Conservation (phyloP, 441 rosid species). For the Euphorbia celastroides region DNA sequence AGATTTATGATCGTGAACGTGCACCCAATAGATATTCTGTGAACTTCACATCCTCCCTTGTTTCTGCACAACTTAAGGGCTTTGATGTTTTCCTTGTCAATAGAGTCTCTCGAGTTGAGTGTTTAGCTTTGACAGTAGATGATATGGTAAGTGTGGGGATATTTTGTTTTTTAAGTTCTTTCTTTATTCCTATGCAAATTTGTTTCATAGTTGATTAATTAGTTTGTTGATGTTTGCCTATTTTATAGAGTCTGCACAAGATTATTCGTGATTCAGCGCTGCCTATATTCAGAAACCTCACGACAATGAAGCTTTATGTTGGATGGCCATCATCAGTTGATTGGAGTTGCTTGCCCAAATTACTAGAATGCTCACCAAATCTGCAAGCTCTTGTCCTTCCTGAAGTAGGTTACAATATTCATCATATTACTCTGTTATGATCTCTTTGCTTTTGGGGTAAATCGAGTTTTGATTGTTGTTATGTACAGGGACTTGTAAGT, state of each 20-base stretch:
- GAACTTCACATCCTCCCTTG: conserved; percentile 6
- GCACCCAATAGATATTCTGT: not conserved
- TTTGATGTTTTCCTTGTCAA: not conserved
- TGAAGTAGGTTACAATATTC: not conserved
- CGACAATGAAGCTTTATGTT: not conserved
- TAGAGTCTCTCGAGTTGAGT: not conserved
- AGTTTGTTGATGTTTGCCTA: not conserved
- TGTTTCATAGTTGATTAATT: no score
- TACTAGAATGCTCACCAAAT: conserved; percentile 3
- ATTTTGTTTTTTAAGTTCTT: not conserved
- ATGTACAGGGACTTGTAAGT: not conserved
- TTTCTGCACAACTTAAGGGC: not conserved
- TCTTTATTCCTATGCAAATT: no score
- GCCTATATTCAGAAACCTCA: conserved; percentile 3
- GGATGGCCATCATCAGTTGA: not conserved
- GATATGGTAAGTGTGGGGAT: not conserved
- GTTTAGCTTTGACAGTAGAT: not conserved
- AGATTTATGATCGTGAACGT: not conserved
- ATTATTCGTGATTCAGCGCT: not conserved
- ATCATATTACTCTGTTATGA: no score
- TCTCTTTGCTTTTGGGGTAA: not conserved
- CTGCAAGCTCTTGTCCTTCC: not conserved
- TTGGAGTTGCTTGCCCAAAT: not conserved
- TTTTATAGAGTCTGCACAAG: not conserved
- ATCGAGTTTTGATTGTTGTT: not conserved